Evolutionary conservation across 2,329 filamentous ascomycete genomes (phyloP).

Genomic region (Lachnellula arida): DNA sequence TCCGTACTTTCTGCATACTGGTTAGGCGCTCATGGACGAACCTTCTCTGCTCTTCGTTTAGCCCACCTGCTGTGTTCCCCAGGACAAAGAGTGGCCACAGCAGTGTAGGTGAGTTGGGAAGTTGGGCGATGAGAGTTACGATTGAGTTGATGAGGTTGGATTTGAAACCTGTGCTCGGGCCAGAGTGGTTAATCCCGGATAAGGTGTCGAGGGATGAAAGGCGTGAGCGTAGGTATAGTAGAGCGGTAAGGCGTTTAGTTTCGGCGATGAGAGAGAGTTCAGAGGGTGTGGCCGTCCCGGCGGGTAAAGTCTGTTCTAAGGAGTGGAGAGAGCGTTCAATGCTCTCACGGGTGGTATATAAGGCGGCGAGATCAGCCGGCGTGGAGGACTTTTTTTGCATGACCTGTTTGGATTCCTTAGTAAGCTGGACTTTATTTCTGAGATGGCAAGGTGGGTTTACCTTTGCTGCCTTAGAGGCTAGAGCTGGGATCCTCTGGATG

Average conservation of each 20-base stretch:
- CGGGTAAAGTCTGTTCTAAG: background rate
- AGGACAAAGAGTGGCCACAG: no score
- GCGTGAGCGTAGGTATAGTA: background rate
- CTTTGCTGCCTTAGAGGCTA: background rate
- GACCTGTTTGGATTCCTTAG: no score
- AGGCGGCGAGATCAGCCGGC: no score
- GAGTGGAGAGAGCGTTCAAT: no score
- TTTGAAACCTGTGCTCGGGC: background rate
- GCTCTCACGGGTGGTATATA: no score
- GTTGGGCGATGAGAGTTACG: background rate
- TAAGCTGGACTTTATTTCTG: no score
- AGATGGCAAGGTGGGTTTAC: background rate
- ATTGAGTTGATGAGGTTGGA: background rate
- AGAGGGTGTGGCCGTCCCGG: background rate
- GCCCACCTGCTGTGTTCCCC: no score
- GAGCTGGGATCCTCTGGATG: background rate
- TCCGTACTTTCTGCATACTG: background rate
- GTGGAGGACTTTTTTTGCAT: no score
- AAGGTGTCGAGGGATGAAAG: background rate
- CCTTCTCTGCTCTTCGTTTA: background rate
- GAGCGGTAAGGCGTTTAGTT: background rate
- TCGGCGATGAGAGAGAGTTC: background rate
- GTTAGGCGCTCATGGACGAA: constrained; percentile 1
- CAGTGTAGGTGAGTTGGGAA: background rate
- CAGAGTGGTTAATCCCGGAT: background rate